A percentile compares a stretch with the other conserved stretches of the same genome.
phyloP scores from a whole-genome alignment of 2,329 filamentous ascomycete species.

The Cercospora beticola region DNA sequence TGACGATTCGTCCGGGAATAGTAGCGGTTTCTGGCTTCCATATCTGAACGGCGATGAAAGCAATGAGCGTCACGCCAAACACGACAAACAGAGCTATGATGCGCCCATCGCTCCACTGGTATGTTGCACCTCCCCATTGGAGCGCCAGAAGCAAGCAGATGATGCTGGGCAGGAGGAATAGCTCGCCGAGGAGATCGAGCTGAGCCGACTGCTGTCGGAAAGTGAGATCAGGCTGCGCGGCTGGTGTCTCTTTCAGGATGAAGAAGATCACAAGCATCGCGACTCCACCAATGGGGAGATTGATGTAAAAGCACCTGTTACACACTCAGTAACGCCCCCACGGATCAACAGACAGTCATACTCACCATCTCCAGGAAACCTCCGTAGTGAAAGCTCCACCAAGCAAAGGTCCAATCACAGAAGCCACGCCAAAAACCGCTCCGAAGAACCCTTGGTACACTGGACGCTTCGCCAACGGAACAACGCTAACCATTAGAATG shows the following conservation, averaged over 20 bases:
- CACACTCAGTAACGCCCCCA: neutral
- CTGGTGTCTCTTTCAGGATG: constrained; percentile 38
- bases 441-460: constrained; percentile 42
- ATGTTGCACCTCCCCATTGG: constrained; percentile 51
- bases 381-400: constrained; percentile 47
- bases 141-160: constrained; percentile 50
- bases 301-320: constrained; percentile 38
- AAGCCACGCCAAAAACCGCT: constrained; percentile 40
- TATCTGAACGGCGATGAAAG: constrained; percentile 45
- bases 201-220: constrained; percentile 43
- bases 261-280: constrained; percentile 42
- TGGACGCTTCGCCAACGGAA: constrained; percentile 44
- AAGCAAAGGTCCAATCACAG: constrained; percentile 46
- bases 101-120: constrained; percentile 41
- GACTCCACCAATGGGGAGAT: constrained; percentile 46
- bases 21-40: constrained; percentile 46
- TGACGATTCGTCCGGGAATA: constrained; percentile 45
- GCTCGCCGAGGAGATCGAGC: constrained; percentile 47
- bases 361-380: constrained; percentile 40
- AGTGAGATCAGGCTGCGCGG: constrained; percentile 26
- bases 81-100: constrained; percentile 48
- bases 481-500: constrained; percentile 48
- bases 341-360: neutral
- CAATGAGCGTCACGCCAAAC: constrained; percentile 40
- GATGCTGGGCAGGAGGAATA: constrained; percentile 43